A percentile compares a stretch with the other conserved stretches of the same genome.
Evolutionary conservation across 2,329 filamentous ascomycete genomes (phyloP).

Genomic region (Sporothrix mexicana): DNA sequence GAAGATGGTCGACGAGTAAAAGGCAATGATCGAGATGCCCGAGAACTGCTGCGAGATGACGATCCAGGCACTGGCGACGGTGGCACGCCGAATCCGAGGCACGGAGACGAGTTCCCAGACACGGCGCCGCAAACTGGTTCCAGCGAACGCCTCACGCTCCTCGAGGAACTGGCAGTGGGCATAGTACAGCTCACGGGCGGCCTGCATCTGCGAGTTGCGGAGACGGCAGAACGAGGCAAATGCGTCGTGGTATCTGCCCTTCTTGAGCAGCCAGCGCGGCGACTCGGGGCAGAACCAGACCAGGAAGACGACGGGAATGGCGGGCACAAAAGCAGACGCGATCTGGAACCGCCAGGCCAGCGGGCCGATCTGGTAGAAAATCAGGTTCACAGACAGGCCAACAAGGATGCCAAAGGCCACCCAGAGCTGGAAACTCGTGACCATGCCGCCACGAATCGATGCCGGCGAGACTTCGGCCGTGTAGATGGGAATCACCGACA

Average conservation of each 20-base stretch:
- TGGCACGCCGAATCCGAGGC: constrained; percentile 64
- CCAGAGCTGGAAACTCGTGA: constrained; percentile 63
- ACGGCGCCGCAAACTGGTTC: constrained; percentile 56
- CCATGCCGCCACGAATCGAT: constrained; percentile 58
- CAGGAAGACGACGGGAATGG: constrained; percentile 62
- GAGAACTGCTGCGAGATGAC: constrained; percentile 72
- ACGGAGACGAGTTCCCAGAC: constrained; percentile 64
- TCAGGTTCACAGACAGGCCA: constrained; percentile 68
- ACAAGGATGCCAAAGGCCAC: constrained; percentile 63
- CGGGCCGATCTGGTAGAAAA: constrained; percentile 61
- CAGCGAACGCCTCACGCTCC: constrained; percentile 43
- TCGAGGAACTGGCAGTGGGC: constrained; percentile 59
- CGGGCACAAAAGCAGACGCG: constrained; percentile 68
- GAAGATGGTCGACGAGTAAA: constrained; percentile 57
- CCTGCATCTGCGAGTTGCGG: constrained; percentile 64
- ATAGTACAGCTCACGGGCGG: constrained; percentile 67
- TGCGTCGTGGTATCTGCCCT: constrained; percentile 59
- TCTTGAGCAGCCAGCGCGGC: constrained; percentile 70
- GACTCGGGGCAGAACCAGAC: constrained; percentile 66
- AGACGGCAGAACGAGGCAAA: constrained; percentile 62
- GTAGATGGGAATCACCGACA: constrained; percentile 58
- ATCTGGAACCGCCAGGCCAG: constrained; percentile 69
- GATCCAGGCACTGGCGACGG: constrained; percentile 68
- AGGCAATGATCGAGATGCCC: constrained; percentile 55
- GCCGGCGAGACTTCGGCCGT: constrained; percentile 60